phyloP scores from a whole-genome alignment of 345 rosid genomes.

The Syzygium grande region DNA sequence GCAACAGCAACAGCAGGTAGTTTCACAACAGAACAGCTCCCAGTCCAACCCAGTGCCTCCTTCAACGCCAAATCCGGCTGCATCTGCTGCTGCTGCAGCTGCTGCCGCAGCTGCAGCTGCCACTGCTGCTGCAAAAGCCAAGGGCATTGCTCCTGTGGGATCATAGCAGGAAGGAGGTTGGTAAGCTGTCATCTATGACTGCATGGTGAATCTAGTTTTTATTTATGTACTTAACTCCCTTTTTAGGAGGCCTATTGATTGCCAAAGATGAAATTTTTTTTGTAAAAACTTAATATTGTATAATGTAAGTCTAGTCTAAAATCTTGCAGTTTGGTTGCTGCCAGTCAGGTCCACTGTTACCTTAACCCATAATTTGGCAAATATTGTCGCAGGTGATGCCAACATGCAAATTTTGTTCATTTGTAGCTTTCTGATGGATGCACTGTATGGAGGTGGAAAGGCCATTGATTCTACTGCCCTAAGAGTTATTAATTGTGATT shows the following conservation, averaged over 20 bases:
- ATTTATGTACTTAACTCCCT: not conserved
- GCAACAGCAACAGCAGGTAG: slow-evolving; percentile 40
- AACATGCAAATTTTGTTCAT: not conserved
- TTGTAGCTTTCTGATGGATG: not conserved
- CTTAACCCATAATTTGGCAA: not conserved
- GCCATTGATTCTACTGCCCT: not conserved
- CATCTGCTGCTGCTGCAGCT: slow-evolving; percentile 56
- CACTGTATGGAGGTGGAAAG: not conserved
- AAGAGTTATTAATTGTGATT: not conserved
- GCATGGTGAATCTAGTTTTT: not conserved
- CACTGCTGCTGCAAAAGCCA: slow-evolving; percentile 58
- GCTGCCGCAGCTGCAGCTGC: slow-evolving; percentile 56
- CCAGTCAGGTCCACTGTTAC: not conserved
- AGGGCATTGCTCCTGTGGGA: slow-evolving; percentile 84
- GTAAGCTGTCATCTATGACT: slow-evolving; percentile 5
- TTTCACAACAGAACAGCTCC: slow-evolving; percentile 28
- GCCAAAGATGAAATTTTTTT: not conserved
- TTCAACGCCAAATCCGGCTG: slow-evolving; percentile 60
- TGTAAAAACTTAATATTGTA: not conserved
- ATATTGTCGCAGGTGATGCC: not conserved
- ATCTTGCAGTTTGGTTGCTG: not conserved
- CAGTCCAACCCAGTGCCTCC: slow-evolving; percentile 68
- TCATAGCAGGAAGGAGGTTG: slow-evolving; percentile 24
- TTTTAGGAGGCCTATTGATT: not conserved
- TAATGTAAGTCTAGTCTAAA: not conserved